Conservation (phyloP, 306 rosid species). For the Gillenia trifoliata region DNA sequence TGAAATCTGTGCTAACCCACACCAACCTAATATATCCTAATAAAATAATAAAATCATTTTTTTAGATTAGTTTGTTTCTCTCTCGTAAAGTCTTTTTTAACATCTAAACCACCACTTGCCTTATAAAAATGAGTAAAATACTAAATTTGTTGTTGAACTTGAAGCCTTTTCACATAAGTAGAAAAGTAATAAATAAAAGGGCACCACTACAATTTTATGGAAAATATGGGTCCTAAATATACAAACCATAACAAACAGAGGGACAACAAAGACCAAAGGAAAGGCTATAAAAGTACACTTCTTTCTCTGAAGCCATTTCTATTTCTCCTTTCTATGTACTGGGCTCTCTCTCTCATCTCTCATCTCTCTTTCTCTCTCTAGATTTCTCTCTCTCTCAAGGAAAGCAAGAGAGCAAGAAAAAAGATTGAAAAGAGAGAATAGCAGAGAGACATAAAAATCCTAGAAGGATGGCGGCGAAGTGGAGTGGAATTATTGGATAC, state of each 20-base stretch:
- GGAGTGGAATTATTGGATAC: constrained; percentile 45
- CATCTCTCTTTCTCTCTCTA: not conserved
- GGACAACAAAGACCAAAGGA: not conserved
- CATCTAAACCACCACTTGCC: no score
- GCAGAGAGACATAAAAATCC: not conserved
- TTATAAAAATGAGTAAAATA: not conserved
- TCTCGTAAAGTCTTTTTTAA: no score
- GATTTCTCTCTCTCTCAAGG: not conserved
- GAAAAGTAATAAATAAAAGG: not conserved
- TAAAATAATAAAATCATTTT: no score
- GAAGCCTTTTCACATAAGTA: not conserved
- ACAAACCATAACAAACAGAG: not conserved
- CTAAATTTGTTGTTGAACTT: no score
- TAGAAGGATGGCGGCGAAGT: constrained; percentile 26
- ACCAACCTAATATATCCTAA: no score
- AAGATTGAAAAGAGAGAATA: no score
- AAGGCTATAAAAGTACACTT: not conserved
- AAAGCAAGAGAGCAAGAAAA: not conserved
- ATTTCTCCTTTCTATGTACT: not conserved
- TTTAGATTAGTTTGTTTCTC: no score
- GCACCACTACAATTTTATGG: not conserved
- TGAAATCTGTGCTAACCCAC: not conserved
- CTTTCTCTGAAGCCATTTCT: not conserved
- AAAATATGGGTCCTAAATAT: not conserved
- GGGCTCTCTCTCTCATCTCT: not conserved